Base-by-base conservation (phyloP, 1,284 basidiomycete genomes). In the Malassezia slooffiae region DNA sequence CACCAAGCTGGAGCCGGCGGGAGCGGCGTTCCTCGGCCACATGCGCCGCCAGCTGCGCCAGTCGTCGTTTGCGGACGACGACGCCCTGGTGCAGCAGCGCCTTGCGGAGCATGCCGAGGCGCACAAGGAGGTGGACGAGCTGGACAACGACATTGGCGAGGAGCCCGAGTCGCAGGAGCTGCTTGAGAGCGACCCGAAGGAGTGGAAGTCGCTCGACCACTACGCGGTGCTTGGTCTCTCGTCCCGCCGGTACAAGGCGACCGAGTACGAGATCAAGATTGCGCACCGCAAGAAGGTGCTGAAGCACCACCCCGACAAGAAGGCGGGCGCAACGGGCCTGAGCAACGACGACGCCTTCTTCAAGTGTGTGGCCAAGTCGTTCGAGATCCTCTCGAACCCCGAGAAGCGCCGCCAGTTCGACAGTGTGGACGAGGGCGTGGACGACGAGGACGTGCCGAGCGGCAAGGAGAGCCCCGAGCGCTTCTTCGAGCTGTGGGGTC, bases 141-240 rank as follows among this genome's bases (percentile, higher is more conserved):
- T 93, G 72, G 63, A 62, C 43, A 79, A 83, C 15, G 88, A 88
- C 34, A 82, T 96, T 7, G 89, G 89, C 5, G 85, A 91, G 50
- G 93, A 97, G 73, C 75, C 81, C 50, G 93, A 97, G 74, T 73
- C 77, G 26, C 74, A 76, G 9, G 81, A 82, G 20, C 66, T 90
- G 37, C 73, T 91, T 34, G 71, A 74, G 23, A 74, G 81, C 15
- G 93, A 97, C 75, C 86, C 91, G 13, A 96, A 95, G 72, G 89
- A 95, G 71, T 97, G 91, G 91, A 97, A 97, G 85, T 87, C 89
- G 78, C 93, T 96, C 79, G 91, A 97, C 71, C 87, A 96, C 71
- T 96, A 96, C 70, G 85, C 85, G 47, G 86, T 96, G 26, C 81
- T 96, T 41, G 91, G 91, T 62, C 79, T 97, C 5, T 91, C 88